Percentiles rank a stretch among this genome's conserved stretches.
These are phyloP conservation scores for Capsicum pubescens DNA, from an alignment of 257 asterid species.

Conservation along the genomic window DNA sequence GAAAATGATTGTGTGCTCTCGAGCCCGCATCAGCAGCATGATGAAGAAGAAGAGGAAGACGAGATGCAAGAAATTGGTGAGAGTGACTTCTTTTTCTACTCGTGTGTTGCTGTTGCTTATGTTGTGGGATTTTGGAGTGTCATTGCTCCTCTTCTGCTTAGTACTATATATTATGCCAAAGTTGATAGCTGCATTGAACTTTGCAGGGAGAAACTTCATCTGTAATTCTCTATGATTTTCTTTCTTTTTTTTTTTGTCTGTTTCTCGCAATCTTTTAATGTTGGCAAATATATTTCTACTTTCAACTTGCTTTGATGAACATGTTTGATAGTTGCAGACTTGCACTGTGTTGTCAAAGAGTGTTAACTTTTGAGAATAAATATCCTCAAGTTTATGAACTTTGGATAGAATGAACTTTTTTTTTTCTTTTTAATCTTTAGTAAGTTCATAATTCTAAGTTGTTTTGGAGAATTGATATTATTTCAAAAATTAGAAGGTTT, in stretches of 20 bases:
- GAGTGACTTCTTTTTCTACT: constrained; percentile 37
- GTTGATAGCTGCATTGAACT: constrained; percentile 31
- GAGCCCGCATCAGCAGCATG: constrained; percentile 24
- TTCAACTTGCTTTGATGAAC: constrained; percentile 18
- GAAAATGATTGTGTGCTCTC: background rate
- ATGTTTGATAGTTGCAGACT: background rate
- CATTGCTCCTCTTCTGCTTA: constrained; percentile 28
- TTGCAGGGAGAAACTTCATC: constrained; percentile 25
- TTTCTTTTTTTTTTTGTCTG: background rate
- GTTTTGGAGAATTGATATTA: too few relatives aligned
- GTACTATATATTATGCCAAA: constrained; percentile 32
- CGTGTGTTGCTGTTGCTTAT: constrained; percentile 31
- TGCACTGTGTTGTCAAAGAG: background rate
- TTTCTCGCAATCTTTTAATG: background rate
- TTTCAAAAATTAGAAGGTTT: too few relatives aligned
- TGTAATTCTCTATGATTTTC: background rate
- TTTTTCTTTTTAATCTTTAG: too few relatives aligned
- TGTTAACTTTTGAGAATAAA: background rate
- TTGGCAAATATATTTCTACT: background rate
- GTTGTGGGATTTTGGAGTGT: constrained; percentile 38
- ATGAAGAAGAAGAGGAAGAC: constrained; percentile 32
- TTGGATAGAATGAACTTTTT: background rate
- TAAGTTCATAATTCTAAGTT: too few relatives aligned
- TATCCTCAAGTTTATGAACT: background rate
- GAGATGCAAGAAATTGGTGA: constrained; percentile 26